phyloP scores from a whole-genome alignment of 805 yeast species.

The Nakazawaea wyomingensis region DNA sequence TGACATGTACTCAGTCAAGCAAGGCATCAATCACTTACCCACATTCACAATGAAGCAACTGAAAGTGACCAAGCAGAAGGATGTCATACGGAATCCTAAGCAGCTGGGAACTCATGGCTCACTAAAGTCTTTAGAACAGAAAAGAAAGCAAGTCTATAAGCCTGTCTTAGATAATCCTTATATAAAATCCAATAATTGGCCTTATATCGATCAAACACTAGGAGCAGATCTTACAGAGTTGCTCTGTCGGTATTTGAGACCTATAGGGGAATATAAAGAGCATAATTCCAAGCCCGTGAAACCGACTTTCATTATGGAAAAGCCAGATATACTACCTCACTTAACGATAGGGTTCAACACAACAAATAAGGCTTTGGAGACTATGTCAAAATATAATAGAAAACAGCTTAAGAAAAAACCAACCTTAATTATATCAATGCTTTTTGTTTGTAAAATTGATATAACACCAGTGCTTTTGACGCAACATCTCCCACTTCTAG shows the following conservation, averaged over 20 bases:
- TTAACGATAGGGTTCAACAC: slow-evolving; percentile 50
- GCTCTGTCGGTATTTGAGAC: slow-evolving; percentile 21
- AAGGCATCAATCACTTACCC: no score
- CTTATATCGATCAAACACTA: slow-evolving; percentile 29
- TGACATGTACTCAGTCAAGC: no score
- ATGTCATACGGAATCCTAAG: not conserved
- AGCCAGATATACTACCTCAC: slow-evolving; percentile 22
- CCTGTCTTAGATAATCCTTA: slow-evolving; percentile 64
- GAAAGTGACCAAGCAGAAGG: no score
- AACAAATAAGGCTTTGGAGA: slow-evolving; percentile 43
- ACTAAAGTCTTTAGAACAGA: slow-evolving; percentile 43
- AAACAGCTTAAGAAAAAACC: slow-evolving; percentile 15
- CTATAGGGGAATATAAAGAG: slow-evolving; percentile 22
- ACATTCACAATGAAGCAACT: slow-evolving; percentile 2
- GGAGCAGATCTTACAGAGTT: slow-evolving; percentile 27
- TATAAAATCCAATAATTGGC: slow-evolving; percentile 39
- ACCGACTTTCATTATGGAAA: slow-evolving; percentile 14
- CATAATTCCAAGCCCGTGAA: not conserved
- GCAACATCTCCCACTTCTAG: slow-evolving; percentile 53
- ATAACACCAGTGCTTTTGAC: slow-evolving; percentile 44
- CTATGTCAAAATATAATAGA: slow-evolving; percentile 28
- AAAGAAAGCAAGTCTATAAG: slow-evolving; percentile 52
- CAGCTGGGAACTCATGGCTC: slow-evolving; percentile 23
- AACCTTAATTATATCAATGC: slow-evolving; percentile 25
- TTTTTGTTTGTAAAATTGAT: slow-evolving; percentile 61